A percentile compares a stretch with the other conserved stretches of the same genome.
Conservation (phyloP, 1,284 basidiomycete genomes). For the Bjerkandera adusta region DNA sequence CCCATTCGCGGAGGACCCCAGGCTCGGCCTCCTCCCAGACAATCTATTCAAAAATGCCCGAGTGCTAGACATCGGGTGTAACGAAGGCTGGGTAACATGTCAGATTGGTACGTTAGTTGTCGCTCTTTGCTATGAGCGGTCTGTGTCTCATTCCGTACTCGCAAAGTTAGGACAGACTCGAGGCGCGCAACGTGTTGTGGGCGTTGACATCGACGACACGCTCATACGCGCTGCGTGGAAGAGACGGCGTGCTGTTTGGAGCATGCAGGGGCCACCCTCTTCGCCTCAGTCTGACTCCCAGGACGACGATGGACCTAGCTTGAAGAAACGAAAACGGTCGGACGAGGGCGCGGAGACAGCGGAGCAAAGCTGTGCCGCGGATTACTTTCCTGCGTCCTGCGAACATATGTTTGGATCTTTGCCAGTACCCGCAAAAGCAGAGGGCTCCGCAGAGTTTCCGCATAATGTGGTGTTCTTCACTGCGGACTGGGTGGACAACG, state of each 20-base stretch:
- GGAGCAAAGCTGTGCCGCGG: constrained; percentile 9
- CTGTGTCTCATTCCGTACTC: background rate
- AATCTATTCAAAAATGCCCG: constrained; percentile 50
- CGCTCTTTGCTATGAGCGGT: background rate
- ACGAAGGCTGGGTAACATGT: constrained; percentile 79
- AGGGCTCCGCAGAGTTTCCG: constrained; percentile 51
- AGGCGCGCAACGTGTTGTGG: constrained; percentile 61
- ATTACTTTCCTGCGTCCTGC: constrained; percentile 74
- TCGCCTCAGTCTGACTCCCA: background rate
- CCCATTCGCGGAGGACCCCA: constrained; percentile 52
- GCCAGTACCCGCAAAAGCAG: constrained; percentile 51
- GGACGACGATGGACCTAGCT: background rate
- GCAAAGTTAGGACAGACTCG: constrained; percentile 53
- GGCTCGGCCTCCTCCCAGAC: constrained; percentile 56
- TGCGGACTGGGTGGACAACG: constrained; percentile 65
- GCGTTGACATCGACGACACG: constrained; percentile 78
- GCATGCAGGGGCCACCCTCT: constrained; percentile 48
- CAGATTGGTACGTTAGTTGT: constrained; percentile 63
- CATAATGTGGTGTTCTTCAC: constrained; percentile 71
- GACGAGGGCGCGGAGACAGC: constrained; percentile 8
- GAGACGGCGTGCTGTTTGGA: constrained; percentile 66
- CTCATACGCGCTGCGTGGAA: constrained; percentile 73
- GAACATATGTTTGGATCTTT: constrained; percentile 72
- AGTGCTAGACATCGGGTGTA: constrained; percentile 82
- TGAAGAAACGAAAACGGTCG: constrained; percentile 25